phyloP scores from a whole-genome alignment of 495 filamentous ascomycete genomes.

The Aspergillus steynii region DNA sequence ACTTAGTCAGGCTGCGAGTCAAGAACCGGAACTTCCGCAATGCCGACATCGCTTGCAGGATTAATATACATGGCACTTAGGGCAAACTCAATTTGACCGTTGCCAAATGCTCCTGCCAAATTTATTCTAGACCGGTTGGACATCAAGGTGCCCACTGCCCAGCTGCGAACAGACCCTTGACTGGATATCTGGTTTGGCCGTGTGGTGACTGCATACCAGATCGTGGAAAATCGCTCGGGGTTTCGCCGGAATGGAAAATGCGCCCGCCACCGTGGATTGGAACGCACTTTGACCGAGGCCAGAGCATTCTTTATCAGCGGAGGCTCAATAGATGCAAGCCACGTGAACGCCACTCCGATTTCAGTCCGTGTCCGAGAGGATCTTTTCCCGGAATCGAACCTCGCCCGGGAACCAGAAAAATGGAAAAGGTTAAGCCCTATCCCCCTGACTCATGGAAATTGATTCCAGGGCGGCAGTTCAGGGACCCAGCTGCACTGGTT shows the following conservation, averaged over 20 bases:
- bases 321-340: neutral
- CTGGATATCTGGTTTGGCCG: no score
- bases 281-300: neutral
- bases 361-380: neutral
- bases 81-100: neutral
- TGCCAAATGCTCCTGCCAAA: neutral
- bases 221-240: neutral
- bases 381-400: neutral
- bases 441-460: neutral
- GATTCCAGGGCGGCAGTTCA: neutral
- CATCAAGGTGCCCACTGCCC: neutral
- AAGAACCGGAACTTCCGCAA: neutral
- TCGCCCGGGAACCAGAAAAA: neutral
- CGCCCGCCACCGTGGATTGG: neutral
- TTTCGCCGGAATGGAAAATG: neutral
- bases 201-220: neutral
- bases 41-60: neutral
- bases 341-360: neutral
- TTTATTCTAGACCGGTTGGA: neutral
- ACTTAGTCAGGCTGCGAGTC: neutral
- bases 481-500: neutral
- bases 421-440: neutral
- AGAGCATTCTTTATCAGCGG: neutral
- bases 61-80: neutral
- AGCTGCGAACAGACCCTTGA: neutral